These are phyloP conservation scores for Solanum paucissectum DNA, from an alignment of 257 asterid genomes.

Conservation along the genomic window DNA sequence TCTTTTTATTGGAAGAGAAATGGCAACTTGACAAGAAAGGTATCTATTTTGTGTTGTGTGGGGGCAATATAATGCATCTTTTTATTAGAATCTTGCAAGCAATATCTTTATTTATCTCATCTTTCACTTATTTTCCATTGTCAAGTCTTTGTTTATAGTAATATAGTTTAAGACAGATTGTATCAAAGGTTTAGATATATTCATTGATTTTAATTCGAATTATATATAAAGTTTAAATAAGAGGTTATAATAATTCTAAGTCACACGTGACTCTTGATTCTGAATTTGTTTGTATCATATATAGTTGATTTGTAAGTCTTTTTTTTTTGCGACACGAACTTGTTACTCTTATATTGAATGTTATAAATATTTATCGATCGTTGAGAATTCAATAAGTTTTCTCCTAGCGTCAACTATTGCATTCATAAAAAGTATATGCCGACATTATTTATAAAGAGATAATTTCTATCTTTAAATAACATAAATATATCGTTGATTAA, in stretches of 20 bases:
- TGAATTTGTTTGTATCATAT: not conserved
- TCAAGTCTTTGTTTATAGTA: not conserved
- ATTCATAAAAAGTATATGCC: too few species aligned
- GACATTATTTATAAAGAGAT: too few species aligned
- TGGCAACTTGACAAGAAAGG: constrained; percentile 36
- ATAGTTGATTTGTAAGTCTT: not conserved
- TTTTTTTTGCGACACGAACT: not conserved
- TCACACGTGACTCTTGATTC: not conserved
- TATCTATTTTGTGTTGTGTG: constrained; percentile 22
- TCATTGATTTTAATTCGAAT: not conserved
- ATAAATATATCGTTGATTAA: too few species aligned
- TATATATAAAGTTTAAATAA: not conserved
- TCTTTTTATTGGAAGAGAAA: constrained; percentile 17
- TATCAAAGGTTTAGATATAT: not conserved
- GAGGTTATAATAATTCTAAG: not conserved
- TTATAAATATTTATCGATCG: not conserved
- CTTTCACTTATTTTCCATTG: not conserved
- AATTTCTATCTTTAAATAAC: too few species aligned
- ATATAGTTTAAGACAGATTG: not conserved
- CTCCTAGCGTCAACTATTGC: too few species aligned
- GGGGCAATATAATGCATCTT: constrained; percentile 8
- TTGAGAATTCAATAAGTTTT: not conserved
- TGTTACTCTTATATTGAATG: not conserved
- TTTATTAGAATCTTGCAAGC: constrained; percentile 23
- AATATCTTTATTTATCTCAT: constrained; percentile 3